Base-by-base conservation (phyloP, 805 yeast species). In the Saturnispora halmiae region DNA sequence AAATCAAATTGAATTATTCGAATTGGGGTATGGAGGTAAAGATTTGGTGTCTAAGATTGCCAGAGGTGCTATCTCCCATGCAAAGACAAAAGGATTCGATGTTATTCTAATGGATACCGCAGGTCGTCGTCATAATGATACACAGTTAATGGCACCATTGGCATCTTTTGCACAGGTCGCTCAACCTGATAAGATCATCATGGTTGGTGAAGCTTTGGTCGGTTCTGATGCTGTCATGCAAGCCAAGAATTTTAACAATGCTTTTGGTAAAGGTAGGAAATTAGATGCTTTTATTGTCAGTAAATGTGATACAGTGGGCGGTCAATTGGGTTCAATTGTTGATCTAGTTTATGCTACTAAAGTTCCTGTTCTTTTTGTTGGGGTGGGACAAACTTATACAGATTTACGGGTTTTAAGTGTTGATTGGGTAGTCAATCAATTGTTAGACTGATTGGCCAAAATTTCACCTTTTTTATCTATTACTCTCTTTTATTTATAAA, bases 201-300 rank as follows among this genome's bases (percentile, higher is more conserved):
- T 92, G 97, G 98, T 90, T 15, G 97, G 96, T 31, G 98, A 90
- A 61, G 98, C 98, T 0, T 67, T 90, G 29, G 97, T 90, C 1
- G 98, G 98, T 14, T 88, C 97, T 0, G 98, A 90, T 58, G 85
- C 96, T 1, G 96, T 92, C 3, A 82, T 82, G 60, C 98, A 90
- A 60, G 97, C 97, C 0, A 75, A 76, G 39, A 88, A 92, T 58
- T 90, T 90, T 66, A 88, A 90, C 57, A 76, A 78, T 51, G 96
- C 96, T 0, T 90, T 92, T 63, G 97, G 97, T 16, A 78, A 79
- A 42, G 73, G 70, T 29, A 67, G 97, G 41, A 70, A 74, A 31
- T 65, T 90, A 33, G 96, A 92, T 60, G 92, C 88, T 57, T 92
- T 90, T 64, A 80, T 90, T 44, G 81, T 90, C 29, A 82, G 95